Evolutionary conservation across 352 stramenopile genomes (phyloP), one percentile per base, ranked within the genome.

Genomic region (Phytophthora tubulina): DNA sequence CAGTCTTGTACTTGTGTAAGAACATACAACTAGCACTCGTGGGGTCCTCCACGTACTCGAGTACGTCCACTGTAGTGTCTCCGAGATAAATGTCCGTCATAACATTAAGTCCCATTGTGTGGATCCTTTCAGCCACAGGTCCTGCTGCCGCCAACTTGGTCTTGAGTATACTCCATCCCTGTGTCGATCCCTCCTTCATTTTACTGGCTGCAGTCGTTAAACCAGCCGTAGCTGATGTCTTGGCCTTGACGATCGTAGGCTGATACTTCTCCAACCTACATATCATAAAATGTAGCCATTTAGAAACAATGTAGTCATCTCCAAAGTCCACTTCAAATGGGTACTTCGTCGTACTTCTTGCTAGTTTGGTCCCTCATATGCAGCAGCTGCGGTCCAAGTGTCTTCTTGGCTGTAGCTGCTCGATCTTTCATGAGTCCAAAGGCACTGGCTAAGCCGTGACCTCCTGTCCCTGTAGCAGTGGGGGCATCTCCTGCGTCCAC

Each of bases 101-200:
- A 33, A 89, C 84, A 51, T 87, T 80, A 1, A 95, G 45, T 3
- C 86, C 83, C 83, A 96, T 91, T 6, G 75, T 86, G 45, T 94
- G 86, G 57, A 96, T 82, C 58, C 81, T 81, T 58, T 91, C 88
- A 0, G 88, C 88, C n/a, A 93, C 86, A 10, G 86, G 86, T 30
- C 84, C 85, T 3, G 86, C 86, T 1, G 85, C 82, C 7, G 88
- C 84, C 41, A 95, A 46, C 55, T 89, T 93, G 15, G 78, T 93
- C 77, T 93, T 93, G 38, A 95, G 50, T 44, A 93, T 90, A 32
- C 84, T 93, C 85, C 86, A 95, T 3, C 88, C 84, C 55, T 96
- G 85, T 4, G 84, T 90, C 10, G 85, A 92, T 4, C 88, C 88
- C 54, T 90, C 86, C 41, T 90, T 92, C 31, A 94, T 81, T 56